A percentile compares a stretch with the other conserved stretches of the same genome.
Conservation (phyloP, 1,284 basidiomycete species). For the Malassezia dermatis region DNA sequence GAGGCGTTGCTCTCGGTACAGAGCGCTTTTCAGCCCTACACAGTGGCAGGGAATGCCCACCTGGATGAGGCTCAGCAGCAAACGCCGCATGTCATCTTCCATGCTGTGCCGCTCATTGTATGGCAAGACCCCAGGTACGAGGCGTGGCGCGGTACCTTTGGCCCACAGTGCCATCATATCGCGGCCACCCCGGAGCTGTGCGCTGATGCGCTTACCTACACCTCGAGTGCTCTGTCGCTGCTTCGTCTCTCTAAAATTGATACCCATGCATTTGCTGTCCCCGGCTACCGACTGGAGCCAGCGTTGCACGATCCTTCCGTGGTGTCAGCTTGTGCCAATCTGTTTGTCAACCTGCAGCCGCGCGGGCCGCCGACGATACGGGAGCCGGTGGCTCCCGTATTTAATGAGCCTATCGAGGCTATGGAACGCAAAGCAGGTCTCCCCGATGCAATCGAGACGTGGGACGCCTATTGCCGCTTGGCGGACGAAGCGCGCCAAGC, state of each 20-base stretch:
- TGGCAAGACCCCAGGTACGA: constrained; percentile 62
- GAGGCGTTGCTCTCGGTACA: constrained; percentile 51
- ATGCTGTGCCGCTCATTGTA: constrained; percentile 27
- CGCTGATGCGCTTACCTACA: constrained; percentile 64
- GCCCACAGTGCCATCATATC: constrained; percentile 52
- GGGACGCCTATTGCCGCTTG: constrained; percentile 18
- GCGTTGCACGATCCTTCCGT: background rate
- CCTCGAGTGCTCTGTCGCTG: constrained; percentile 62
- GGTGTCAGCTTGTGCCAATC: constrained; percentile 10
- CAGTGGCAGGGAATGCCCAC: constrained; percentile 20
- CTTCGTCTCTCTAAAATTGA: constrained; percentile 66
- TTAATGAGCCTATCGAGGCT: constrained; percentile 37
- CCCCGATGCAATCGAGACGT: constrained; percentile 17
- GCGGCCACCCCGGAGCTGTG: constrained; percentile 55
- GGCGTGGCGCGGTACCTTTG: constrained; percentile 62
- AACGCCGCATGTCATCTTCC: constrained; percentile 50
- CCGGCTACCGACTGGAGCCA: constrained; percentile 51
- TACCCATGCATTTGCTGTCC: constrained; percentile 62
- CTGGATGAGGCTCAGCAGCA: constrained; percentile 49
- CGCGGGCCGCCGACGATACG: constrained; percentile 17
- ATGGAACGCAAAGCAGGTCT: constrained; percentile 16
- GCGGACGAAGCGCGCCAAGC: constrained; percentile 23
- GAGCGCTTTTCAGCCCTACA: constrained; percentile 53
- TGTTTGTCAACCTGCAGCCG: constrained; percentile 22
- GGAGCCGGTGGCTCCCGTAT: constrained; percentile 22